Evolutionary conservation across 2,329 filamentous ascomycete genomes (phyloP).

Genomic region (Penicillium crustosum): DNA sequence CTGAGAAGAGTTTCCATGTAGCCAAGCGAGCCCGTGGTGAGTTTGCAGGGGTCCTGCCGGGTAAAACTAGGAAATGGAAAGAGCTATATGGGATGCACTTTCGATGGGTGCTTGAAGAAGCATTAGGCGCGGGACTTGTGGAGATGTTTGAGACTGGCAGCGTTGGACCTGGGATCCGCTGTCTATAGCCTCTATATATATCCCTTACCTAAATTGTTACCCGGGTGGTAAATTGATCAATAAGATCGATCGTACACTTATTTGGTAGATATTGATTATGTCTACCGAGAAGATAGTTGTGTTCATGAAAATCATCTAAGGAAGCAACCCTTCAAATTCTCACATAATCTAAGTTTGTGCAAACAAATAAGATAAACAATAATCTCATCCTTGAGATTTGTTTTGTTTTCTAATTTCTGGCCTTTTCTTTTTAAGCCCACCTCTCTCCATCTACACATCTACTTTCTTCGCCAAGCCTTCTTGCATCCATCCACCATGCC

Average conservation of each 20-base stretch:
- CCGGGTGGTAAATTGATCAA: neutral
- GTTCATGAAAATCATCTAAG: neutral
- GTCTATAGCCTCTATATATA: conserved; percentile 27
- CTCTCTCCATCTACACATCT: neutral
- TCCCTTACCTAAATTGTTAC: neutral
- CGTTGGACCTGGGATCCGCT: conserved; percentile 56
- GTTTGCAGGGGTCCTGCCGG: conserved; percentile 55
- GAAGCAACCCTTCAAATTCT: neutral
- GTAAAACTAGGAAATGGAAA: conserved; percentile 64
- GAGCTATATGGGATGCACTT: conserved; percentile 60
- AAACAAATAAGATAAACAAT: neutral
- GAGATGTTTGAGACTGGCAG: conserved; percentile 65
- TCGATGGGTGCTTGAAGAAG: conserved; percentile 62
- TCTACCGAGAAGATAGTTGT: neutral
- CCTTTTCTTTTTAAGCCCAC: neutral
- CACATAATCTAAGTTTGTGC: neutral
- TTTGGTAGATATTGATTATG: neutral
- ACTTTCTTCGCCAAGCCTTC: neutral
- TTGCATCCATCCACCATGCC: conserved; percentile 14
- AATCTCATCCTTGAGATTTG: neutral
- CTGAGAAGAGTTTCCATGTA: conserved; percentile 43
- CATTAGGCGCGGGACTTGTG: conserved; percentile 59
- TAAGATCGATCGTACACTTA: neutral
- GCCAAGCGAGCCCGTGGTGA: conserved; percentile 58
- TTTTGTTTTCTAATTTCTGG: neutral